Base-by-base conservation (phyloP, 495 filamentous ascomycete species). In the Schizothecium vesticola region DNA sequence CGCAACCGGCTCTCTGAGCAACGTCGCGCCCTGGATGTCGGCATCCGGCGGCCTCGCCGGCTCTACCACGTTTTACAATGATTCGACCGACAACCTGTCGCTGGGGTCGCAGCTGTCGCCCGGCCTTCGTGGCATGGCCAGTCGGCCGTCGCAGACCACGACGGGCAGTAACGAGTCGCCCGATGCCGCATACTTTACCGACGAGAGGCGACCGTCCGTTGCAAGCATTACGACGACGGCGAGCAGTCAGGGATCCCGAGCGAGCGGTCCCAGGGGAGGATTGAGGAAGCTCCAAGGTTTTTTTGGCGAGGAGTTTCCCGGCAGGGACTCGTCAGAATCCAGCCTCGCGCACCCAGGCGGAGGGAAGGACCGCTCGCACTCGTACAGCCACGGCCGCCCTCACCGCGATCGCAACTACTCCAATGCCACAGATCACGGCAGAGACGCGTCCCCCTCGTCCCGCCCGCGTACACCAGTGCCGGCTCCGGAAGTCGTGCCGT, bases 401-500 rank as follows among this genome's bases (percentile, higher is more conserved):
- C 87, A 80, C 73, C 85, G 90, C 59, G 88, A 90, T 69, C 85
- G 91, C 72, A 93, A 92, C 67, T 90, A 92, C 77, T 95, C 92
- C 23, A 87, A 91, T 77, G 86, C 86, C 51, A 86, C 84, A 25
- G 85, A 81, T 60, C 83, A 82, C 65, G 87, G 79, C 56, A 81
- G 86, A 71, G 89, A 88, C 56, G 80, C 83, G n/a, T 92, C 90
- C 19, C 90, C 91, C 7, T 82, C 84, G 56, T 91, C 92, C 6
- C 82, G 92, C 63, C 91, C 94, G 65, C 85, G 90, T 57, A 94
- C 89, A 22, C 92, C 94, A n/a, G 82, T 92, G 56, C 92, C 93
- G 36, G 93, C 94, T 16, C 94, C 91, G 74, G 95, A 98, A 74
- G 92, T 99, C 61, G 94, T 94, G 24, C 95, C 95, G 13, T 99